Conservation (phyloP, 345 rosid genomes). For the Populus euphratica region DNA sequence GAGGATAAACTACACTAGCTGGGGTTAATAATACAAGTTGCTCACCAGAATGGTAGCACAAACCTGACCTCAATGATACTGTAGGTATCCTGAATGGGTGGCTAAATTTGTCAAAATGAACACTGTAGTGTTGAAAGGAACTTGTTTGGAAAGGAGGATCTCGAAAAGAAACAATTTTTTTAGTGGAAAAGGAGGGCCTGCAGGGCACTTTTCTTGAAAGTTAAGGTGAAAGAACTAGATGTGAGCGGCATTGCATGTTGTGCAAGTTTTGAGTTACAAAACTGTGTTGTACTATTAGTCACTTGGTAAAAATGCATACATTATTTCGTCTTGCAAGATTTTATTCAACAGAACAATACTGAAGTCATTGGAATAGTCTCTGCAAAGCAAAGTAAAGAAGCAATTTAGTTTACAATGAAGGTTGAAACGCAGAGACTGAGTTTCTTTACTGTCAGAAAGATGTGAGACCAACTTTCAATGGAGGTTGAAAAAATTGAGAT, state of each 20-base stretch:
- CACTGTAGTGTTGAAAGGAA: slow-evolving; percentile 1
- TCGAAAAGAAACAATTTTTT: neutral
- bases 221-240: neutral
- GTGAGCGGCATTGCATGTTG: neutral
- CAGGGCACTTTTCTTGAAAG: slow-evolving; percentile 12
- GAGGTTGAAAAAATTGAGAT: slow-evolving; percentile 20
- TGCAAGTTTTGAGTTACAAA: neutral
- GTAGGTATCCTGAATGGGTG: neutral
- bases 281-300: neutral
- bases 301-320: neutral
- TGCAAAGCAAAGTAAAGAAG: neutral
- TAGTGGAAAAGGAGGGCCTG: neutral
- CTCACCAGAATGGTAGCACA: neutral
- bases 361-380: neutral
- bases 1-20: neutral
- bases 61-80: neutral
- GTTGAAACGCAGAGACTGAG: slow-evolving; percentile 3
- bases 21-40: neutral
- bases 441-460: slow-evolving; percentile 19
- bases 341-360: neutral
- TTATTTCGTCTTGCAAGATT: neutral
- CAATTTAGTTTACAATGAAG: neutral
- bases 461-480: slow-evolving; percentile 15
- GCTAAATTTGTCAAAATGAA: neutral
- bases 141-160: neutral